phyloP scores from a whole-genome alignment of 2,329 filamentous ascomycete species.

The Calonectria hongkongensis region DNA sequence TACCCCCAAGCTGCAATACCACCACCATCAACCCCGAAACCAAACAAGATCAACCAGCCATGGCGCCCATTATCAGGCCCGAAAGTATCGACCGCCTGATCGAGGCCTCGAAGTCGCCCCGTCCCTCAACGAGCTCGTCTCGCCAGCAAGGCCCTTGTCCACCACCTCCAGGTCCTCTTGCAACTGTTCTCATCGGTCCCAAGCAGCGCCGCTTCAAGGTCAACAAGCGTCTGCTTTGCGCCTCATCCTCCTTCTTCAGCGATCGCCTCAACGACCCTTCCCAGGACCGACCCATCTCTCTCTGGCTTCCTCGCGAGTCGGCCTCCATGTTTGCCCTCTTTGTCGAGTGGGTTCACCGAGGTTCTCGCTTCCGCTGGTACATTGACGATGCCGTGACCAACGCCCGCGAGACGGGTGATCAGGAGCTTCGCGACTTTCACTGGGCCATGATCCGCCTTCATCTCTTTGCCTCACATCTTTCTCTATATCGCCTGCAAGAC shows the following conservation, averaged over 20 bases:
- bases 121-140: constrained; percentile 41
- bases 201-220: constrained; percentile 64
- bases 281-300: constrained; percentile 56
- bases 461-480: constrained; percentile 73
- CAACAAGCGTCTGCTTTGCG: constrained; percentile 67
- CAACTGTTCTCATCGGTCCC: constrained; percentile 65
- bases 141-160: constrained; percentile 50
- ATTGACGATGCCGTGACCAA: constrained; percentile 64
- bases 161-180: constrained; percentile 51
- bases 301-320: constrained; percentile 68
- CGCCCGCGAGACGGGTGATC: constrained; percentile 55
- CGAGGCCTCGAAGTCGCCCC: constrained; percentile 42
- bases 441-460: constrained; percentile 75
- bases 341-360: constrained; percentile 71
- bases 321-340: constrained; percentile 73
- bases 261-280: constrained; percentile 63
- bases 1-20: not conserved
- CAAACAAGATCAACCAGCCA: constrained; percentile 35
- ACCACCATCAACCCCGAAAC: constrained; percentile 3
- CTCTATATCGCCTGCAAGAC: constrained; percentile 72
- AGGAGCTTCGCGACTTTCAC: constrained; percentile 66
- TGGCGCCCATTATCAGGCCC: constrained; percentile 53
- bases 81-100: constrained; percentile 49
- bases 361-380: constrained; percentile 63
- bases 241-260: constrained; percentile 69